Percentiles rank a stretch among this genome's conserved stretches.
Evolutionary conservation across 331 rosid genomes (phyloP).

Genomic region (Telfairia occidentalis): DNA sequence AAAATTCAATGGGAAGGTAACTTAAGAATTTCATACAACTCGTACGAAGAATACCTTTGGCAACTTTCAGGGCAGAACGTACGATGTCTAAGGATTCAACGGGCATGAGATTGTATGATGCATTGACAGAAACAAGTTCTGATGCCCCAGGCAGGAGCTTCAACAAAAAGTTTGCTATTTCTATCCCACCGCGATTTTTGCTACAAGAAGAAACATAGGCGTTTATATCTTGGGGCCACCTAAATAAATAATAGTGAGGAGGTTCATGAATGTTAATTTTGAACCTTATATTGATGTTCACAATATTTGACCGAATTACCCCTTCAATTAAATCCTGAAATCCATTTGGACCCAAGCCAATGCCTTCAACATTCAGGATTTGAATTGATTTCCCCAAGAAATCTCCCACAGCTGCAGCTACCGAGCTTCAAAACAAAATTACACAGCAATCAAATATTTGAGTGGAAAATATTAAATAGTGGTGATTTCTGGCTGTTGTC

Average conservation of each 20-base stretch:
- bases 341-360: constrained; percentile 59
- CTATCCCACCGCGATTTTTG: constrained; percentile 73
- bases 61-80: constrained; percentile 42
- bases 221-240: constrained; percentile 11
- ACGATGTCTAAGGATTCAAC: constrained; percentile 42
- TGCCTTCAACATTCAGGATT: constrained; percentile 47
- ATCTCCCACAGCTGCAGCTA: constrained; percentile 55
- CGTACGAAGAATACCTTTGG: constrained; percentile 42
- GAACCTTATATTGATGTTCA: constrained; percentile 66
- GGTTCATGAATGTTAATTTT: constrained; percentile 9
- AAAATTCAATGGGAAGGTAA: not conserved
- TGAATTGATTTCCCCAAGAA: constrained; percentile 40
- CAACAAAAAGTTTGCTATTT: constrained; percentile 52
- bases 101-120: constrained; percentile 64
- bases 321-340: constrained; percentile 47
- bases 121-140: constrained; percentile 53
- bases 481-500: constrained; percentile 11
- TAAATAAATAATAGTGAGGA: constrained; percentile 12
- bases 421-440: constrained; percentile 38
- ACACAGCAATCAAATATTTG: constrained; percentile 17
- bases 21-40: not conserved
- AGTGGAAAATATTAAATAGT: constrained; percentile 15
- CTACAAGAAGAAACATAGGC: constrained; percentile 27
- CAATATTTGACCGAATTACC: constrained; percentile 36
- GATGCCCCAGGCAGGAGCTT: constrained; percentile 52